Conservation (phyloP, 345 rosid genomes). For the Fremontodendron californicum region DNA sequence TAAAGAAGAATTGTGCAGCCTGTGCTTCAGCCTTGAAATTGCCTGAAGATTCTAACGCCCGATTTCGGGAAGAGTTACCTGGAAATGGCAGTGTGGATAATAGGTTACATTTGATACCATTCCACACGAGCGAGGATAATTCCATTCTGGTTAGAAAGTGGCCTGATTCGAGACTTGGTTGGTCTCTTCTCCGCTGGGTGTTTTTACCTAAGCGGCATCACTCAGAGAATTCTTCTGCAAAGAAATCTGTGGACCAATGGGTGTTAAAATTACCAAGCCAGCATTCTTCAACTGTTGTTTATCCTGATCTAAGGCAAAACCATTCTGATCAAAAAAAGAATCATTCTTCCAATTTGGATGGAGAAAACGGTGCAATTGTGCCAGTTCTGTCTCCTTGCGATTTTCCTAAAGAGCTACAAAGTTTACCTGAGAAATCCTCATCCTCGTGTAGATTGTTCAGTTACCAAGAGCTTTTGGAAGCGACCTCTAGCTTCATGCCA, state of each 20-base stretch:
- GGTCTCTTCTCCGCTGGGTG: constrained; percentile 54
- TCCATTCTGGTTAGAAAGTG: constrained; percentile 16
- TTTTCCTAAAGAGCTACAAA: constrained; percentile 59
- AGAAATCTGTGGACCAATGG: constrained; percentile 44
- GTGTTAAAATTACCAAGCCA: constrained; percentile 45
- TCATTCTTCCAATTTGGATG: constrained; percentile 37
- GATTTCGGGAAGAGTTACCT: constrained; percentile 7
- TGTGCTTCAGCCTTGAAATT: not conserved
- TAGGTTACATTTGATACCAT: constrained; percentile 53
- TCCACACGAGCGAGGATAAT: constrained; percentile 29
- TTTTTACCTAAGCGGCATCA: constrained; percentile 31
- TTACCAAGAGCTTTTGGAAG: constrained; percentile 64
- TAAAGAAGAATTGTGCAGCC: constrained; percentile 5
- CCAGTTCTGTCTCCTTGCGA: constrained; percentile 36
- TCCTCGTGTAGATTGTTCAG: constrained; percentile 79
- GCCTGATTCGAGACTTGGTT: constrained; percentile 38
- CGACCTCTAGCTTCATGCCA: constrained; percentile 63
- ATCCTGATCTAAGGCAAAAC: constrained; percentile 61
- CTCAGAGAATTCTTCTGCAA: constrained; percentile 38
- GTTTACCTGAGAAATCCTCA: constrained; percentile 62
- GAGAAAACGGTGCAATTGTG: constrained; percentile 56
- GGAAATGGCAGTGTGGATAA: constrained; percentile 26
- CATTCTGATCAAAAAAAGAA: constrained; percentile 31
- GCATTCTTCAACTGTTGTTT: constrained; percentile 51
- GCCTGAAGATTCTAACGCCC: constrained; percentile 13